Base-by-base conservation (phyloP, 345 rosid species). In the Corymbia maculata region DNA sequence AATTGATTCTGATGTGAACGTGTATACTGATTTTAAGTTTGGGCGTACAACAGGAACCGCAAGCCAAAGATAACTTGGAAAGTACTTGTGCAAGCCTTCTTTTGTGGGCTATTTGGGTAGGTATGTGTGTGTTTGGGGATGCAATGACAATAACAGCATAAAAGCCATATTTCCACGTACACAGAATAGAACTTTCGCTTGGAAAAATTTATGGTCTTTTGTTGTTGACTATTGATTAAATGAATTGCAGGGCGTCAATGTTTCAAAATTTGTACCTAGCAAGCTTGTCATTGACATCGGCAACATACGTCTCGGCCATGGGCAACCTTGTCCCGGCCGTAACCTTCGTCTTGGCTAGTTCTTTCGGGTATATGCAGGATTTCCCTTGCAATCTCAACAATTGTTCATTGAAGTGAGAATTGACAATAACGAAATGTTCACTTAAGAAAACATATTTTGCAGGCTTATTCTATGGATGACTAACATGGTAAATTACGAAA, bases 1-100 rank as follows among this genome's bases (percentile, higher is more conserved):
- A 2, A 52, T 16, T 16, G 55, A 52, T 52, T 52, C 55, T 52
- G 17, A 52, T 7, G 55, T 52, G 55, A 15, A 16, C 19, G 21
- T 16, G 50, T n/a, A 6, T 22, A 11, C 24, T 15, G 5, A 36
- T 86, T 26, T 53, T 15, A 30, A 3, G 26, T 85, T 85, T 85
- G 36, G 19, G 21, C 13, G 16, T 21, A 17, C 57, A 16, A 52
- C 91, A 94, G 94, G 93, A 90, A 90, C 32, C 89, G 47, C 53
- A 93, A 92, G 91, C 95, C 94, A 52, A 93, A 92, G 87, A 52
- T 94, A 61, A 93, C 94, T n/a, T 90, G 95, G 93, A 91, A n/a
- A 21, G 59, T 94, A 28, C 87, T 92, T 24, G 85, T 92, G 57
- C 24, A 17, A 17, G 24, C 51, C 51, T 52, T 52, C 21, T 36